Percentiles rank a stretch among this genome's conserved stretches.
Conservation (phyloP, 2,329 filamentous ascomycete genomes). For the Pseudodiploospora longispora region DNA sequence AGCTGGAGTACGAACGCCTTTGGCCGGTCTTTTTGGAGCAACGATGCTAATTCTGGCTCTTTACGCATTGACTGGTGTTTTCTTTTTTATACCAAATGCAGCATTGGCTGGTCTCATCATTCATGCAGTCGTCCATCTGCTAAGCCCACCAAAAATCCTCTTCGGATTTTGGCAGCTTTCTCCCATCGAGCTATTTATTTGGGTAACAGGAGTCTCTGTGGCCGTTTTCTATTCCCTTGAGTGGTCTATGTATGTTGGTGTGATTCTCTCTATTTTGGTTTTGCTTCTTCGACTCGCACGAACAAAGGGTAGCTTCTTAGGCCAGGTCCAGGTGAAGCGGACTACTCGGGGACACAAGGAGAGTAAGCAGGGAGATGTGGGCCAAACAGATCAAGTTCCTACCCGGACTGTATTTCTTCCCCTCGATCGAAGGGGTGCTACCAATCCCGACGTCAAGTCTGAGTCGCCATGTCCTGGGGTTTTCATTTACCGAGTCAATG, state of each 20-base stretch:
- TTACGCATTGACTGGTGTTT: conserved; percentile 68
- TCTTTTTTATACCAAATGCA: conserved; percentile 72
- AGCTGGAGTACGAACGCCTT: conserved; percentile 70
- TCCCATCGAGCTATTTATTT: conserved; percentile 66
- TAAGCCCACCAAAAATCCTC: conserved; percentile 64
- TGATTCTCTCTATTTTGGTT: conserved; percentile 33
- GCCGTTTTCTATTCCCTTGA: conserved; percentile 43
- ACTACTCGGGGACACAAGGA: conserved; percentile 3
- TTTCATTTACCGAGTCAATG: conserved; percentile 43
- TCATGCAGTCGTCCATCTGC: conserved; percentile 70
- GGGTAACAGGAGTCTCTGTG: conserved; percentile 62
- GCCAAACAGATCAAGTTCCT: not conserved
- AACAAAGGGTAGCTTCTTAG: conserved; percentile 40
- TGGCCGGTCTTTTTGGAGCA: conserved; percentile 72
- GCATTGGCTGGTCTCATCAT: conserved; percentile 71
- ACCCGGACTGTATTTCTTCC: conserved; percentile 32
- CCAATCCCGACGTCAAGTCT: conserved; percentile 36
- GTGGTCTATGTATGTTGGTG: conserved; percentile 41
- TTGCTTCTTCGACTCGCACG: conserved; percentile 38
- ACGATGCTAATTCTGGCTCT: conserved; percentile 68
- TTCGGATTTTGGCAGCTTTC: conserved; percentile 74
- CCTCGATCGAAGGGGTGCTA: conserved; percentile 31
- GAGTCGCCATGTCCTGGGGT: conserved; percentile 39
- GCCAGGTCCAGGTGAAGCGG: conserved; percentile 21
- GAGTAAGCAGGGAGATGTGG: not conserved